These are phyloP conservation scores for Suillus sp. DNA, from an alignment of 768 basidiomycete genomes.

Conservation along the genomic window DNA sequence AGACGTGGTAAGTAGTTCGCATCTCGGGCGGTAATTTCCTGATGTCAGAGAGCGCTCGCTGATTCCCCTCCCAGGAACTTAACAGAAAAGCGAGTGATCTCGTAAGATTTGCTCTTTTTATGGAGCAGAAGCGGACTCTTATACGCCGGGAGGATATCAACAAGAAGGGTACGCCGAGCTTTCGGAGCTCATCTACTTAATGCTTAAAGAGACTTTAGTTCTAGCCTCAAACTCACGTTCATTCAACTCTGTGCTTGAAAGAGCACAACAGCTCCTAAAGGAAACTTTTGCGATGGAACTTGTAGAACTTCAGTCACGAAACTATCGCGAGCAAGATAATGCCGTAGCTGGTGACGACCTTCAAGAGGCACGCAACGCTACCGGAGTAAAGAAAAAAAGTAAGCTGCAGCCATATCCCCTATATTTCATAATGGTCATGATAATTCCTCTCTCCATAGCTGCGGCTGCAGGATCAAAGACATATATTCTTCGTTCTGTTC, in stretches of 20 bases:
- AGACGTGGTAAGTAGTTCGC: constrained; percentile 20
- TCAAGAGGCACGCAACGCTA: constrained; percentile 48
- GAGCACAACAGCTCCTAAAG: constrained; percentile 65
- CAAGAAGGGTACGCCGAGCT: constrained; percentile 63
- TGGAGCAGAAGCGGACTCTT: constrained; percentile 66
- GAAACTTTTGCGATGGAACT: constrained; percentile 83
- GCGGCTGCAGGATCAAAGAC: constrained; percentile 66
- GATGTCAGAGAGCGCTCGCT: not conserved
- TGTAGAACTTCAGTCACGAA: constrained; percentile 70
- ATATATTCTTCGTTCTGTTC: constrained; percentile 79
- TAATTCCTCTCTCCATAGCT: constrained; percentile 35
- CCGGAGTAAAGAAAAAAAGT: constrained; percentile 73
- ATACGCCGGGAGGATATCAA: constrained; percentile 83
- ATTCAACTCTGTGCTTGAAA: constrained; percentile 65
- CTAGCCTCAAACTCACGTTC: constrained; percentile 50
- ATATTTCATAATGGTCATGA: constrained; percentile 5
- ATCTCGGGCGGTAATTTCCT: not conserved
- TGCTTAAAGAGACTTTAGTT: constrained; percentile 37
- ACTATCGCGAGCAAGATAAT: constrained; percentile 39
- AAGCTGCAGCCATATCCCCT: constrained; percentile 3
- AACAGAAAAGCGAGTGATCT: constrained; percentile 69
- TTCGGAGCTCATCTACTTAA: not conserved
- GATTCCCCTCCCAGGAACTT: constrained; percentile 50
- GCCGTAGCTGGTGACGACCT: constrained; percentile 43
- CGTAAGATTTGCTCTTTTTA: constrained; percentile 80